These are phyloP conservation scores for Triadica sebifera DNA, from an alignment of 345 rosid species.

Conservation along the genomic window DNA sequence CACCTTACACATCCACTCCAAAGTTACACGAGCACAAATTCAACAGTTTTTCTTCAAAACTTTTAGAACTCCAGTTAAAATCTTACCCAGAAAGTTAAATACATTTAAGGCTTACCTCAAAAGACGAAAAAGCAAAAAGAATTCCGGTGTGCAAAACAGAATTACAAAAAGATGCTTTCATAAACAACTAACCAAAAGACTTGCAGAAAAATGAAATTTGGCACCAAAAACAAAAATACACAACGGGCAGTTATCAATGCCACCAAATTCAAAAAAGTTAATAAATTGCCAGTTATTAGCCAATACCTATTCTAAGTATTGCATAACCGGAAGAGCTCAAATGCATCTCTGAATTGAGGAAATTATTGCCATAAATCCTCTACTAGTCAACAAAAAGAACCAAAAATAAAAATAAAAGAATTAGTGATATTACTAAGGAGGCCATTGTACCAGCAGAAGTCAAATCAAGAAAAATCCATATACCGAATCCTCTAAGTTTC, in stretches of 20 bases:
- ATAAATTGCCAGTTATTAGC: too few relatives aligned
- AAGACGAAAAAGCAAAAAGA: neutral
- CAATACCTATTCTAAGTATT: too few relatives aligned
- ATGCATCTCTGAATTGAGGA: neutral
- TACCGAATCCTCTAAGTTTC: neutral
- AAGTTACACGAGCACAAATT: neutral
- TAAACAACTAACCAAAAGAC: neutral
- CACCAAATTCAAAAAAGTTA: conserved; percentile 13
- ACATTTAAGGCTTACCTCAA: neutral
- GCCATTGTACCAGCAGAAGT: neutral
- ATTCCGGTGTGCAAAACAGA: neutral
- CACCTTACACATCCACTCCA: neutral
- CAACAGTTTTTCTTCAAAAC: neutral
- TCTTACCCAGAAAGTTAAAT: neutral
- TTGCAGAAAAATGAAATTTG: neutral
- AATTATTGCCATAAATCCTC: neutral
- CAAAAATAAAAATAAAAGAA: neutral
- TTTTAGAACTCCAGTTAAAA: neutral
- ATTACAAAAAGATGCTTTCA: neutral
- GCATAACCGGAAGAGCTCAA: neutral
- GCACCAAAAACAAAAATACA: neutral
- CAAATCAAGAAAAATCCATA: conserved; percentile 3
- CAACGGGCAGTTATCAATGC: neutral
- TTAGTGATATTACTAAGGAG: neutral
- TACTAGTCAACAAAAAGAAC: neutral